Evolutionary conservation across 306 rosid species (phyloP).

Genomic region (Sphenostylis stenocarpa): DNA sequence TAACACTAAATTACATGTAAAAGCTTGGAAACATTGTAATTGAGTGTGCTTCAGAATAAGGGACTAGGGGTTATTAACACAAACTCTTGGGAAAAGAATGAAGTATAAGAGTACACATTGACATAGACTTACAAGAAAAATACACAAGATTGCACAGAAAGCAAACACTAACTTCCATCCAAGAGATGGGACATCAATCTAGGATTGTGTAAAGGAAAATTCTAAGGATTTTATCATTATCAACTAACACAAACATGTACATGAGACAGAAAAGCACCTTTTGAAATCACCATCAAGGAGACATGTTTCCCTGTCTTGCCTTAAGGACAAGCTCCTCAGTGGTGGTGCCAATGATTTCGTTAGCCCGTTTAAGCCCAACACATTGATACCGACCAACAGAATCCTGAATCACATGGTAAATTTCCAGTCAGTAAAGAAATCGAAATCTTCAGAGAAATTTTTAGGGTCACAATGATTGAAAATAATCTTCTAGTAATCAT

Average conservation of each 20-base stretch:
- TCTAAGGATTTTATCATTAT: neutral
- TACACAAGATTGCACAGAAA: neutral
- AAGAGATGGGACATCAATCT: neutral
- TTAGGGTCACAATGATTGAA: neutral
- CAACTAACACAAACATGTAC: constrained; percentile 27
- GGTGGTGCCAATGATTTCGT: constrained; percentile 89
- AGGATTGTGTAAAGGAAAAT: neutral
- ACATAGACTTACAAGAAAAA: constrained; percentile 8
- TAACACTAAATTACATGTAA: neutral
- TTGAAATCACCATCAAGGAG: constrained; percentile 31
- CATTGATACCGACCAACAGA: constrained; percentile 73
- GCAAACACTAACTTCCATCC: constrained; percentile 23
- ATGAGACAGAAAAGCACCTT: constrained; percentile 25
- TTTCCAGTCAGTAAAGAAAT: constrained; percentile 18
- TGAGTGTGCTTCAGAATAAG: neutral
- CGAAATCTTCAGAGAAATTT: neutral
- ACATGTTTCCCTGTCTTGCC: constrained; percentile 52
- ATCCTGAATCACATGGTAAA: constrained; percentile 58
- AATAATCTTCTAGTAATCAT: constrained; percentile 5
- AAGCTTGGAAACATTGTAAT: neutral
- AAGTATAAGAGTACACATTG: neutral
- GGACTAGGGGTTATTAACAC: constrained; percentile 24
- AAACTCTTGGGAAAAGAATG: neutral
- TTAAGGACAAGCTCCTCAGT: constrained; percentile 88
- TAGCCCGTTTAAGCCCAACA: constrained; percentile 84